Conservation (phyloP, 1,284 basidiomycete genomes). For the Microbotryomycetes sp. region DNA sequence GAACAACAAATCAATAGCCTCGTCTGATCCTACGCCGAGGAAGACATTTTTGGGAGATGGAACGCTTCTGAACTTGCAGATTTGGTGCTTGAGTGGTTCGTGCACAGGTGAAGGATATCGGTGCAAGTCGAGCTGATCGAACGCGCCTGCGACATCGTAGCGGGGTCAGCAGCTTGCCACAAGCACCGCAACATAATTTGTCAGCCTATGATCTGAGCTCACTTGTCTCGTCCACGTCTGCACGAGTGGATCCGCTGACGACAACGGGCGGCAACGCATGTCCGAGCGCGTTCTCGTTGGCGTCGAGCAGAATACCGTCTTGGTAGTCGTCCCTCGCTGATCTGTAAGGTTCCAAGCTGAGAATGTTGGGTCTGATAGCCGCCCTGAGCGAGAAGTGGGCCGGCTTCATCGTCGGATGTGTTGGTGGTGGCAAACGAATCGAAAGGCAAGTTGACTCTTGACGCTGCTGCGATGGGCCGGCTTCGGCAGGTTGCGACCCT, state of each 20-base stretch:
- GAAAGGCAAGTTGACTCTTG: not conserved
- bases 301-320: constrained; percentile 75
- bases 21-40: constrained; percentile 93
- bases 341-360: constrained; percentile 83
- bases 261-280: constrained; percentile 60
- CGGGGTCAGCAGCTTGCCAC: constrained; percentile 7
- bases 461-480: not conserved
- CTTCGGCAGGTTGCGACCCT: constrained; percentile 18
- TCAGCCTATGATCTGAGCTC: constrained; percentile 5
- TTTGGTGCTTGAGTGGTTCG: constrained; percentile 66
- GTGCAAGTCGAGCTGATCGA: constrained; percentile 54
- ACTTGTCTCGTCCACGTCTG: constrained; percentile 8
- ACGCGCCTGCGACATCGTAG: constrained; percentile 33
- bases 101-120: constrained; percentile 83
- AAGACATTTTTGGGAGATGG: constrained; percentile 63
- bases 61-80: constrained; percentile 64
- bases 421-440: not conserved
- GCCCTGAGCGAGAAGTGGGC: constrained; percentile 40
- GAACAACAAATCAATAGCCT: constrained; percentile 92
- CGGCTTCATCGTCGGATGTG: constrained; percentile 36
- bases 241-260: not conserved
- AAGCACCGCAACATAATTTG: not conserved
- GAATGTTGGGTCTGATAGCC: constrained; percentile 81
- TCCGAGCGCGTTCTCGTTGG: constrained; percentile 93
- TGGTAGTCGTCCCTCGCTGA: constrained; percentile 96